phyloP scores from a whole-genome alignment of 495 filamentous ascomycete species.

The Penicillium crystallinum region DNA sequence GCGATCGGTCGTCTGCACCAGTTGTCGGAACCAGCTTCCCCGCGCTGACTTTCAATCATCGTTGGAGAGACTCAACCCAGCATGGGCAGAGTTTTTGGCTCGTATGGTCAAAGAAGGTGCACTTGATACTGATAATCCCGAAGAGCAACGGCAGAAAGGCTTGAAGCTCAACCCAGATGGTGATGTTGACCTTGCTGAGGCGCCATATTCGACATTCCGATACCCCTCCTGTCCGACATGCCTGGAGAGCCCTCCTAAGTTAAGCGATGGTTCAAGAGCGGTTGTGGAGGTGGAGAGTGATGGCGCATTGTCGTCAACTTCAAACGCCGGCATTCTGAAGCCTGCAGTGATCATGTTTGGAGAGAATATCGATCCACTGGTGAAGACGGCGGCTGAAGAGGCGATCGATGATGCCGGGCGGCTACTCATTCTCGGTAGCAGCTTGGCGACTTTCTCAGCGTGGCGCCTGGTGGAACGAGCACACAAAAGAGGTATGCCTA shows the following conservation, averaged over 20 bases:
- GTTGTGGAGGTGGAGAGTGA: constrained; percentile 70
- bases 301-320: constrained; percentile 68
- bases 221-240: constrained; percentile 89
- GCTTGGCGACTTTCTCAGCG: constrained; percentile 89
- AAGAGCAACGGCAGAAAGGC: constrained; percentile 60
- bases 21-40: constrained; percentile 61
- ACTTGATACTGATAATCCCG: constrained; percentile 69
- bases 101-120: constrained; percentile 67
- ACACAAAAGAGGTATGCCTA: constrained; percentile 73
- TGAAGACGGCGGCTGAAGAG: constrained; percentile 73
- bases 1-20: constrained; percentile 73
- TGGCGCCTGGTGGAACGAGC: constrained; percentile 85
- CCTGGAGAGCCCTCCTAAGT: constrained; percentile 56
- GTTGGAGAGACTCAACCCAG: constrained; percentile 75
- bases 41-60: constrained; percentile 69
- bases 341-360: constrained; percentile 95
- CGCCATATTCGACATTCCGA: constrained; percentile 81
- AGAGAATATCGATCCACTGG: constrained; percentile 64
- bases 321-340: constrained; percentile 78
- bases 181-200: constrained; percentile 85
- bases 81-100: constrained; percentile 73
- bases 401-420: constrained; percentile 69
- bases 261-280: constrained; percentile 50
- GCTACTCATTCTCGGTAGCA: constrained; percentile 79
- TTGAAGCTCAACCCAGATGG: constrained; percentile 89